Base-by-base conservation (phyloP, 2,329 filamentous ascomycete genomes). In the Meredithiella fracta region DNA sequence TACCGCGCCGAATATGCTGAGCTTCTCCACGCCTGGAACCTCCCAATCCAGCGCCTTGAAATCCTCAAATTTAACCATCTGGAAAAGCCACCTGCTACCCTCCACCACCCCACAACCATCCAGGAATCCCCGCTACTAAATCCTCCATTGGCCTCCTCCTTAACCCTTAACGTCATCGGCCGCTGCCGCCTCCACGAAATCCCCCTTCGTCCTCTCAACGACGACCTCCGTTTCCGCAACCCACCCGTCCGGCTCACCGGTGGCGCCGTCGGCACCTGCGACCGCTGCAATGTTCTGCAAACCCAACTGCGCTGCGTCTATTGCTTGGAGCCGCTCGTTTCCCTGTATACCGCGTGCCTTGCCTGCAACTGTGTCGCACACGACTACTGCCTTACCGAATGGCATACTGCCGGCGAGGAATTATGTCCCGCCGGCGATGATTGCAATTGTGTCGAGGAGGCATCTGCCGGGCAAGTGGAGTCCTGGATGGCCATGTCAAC, bases 11-110 rank as follows among this genome's bases (percentile, higher is more conserved):
- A 76, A 0, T 85, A 85, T 62, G 80, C 81, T n/a, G 79, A 83
- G 65, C 74, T 85, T 67, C 71, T 85, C 2, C 80, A 81, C 60
- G 76, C 79, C 67, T 85, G 82, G 82, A 71, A 73, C 1, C 74
- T 80, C 56, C 79, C 79, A 0, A 67, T 84, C 3, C 73, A 78
- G 31, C 72, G 80, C 17, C 72, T 85, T 1, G 82, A 85, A 63
- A 76, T 85, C 26, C 73, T 85, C 67, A 85, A 85, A 63, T 85
- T 84, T 63, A 83, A 83, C 60, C 73, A 78, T 3, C 68, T 84
- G 40, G 75, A 75, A 55, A 75, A 34, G 14, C 23, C 22, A 8
- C n/a, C 52, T 1, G n/a, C 11, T 26, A 11, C 17, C 40, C 40
- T 47, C 38, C 7, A 6, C 40, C 15, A 44, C 40, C 15, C n/a